These are phyloP conservation scores for Bonia amplexicaulis DNA, from an alignment of 176 grass and related monocot species.

Conservation along the genomic window DNA sequence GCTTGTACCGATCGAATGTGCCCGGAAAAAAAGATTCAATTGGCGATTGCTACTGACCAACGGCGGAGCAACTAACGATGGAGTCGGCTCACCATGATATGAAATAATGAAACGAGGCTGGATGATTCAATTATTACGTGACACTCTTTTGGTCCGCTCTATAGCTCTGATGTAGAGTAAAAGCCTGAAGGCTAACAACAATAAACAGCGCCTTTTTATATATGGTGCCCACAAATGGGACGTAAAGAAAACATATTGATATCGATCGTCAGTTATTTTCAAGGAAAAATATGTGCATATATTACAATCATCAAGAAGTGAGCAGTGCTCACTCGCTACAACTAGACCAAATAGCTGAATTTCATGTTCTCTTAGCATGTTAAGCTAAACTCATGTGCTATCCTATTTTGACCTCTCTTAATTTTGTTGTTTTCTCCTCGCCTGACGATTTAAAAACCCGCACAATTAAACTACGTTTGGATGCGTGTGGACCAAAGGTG, in stretches of 20 bases:
- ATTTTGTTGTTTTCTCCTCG: background rate
- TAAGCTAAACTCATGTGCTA: background rate
- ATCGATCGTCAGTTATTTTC: background rate
- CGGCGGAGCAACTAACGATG: background rate
- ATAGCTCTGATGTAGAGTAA: background rate
- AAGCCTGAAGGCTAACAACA: background rate
- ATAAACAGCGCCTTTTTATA: background rate
- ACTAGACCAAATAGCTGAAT: background rate
- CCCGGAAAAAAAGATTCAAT: background rate
- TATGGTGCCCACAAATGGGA: background rate
- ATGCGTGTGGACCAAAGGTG: background rate
- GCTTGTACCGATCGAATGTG: background rate
- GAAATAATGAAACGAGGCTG: background rate
- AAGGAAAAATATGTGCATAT: background rate
- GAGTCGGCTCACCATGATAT: background rate
- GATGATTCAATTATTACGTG: background rate
- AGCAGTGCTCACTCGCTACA: background rate
- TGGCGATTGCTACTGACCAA: background rate
- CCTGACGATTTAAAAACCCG: background rate
- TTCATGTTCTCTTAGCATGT: background rate
- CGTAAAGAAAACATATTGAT: background rate
- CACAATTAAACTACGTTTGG: background rate
- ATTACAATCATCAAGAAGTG: background rate
- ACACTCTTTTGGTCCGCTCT: background rate
- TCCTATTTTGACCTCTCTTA: background rate